Base-by-base conservation (phyloP, 495 filamentous ascomycete genomes). In the Podospora pseudocomata region DNA sequence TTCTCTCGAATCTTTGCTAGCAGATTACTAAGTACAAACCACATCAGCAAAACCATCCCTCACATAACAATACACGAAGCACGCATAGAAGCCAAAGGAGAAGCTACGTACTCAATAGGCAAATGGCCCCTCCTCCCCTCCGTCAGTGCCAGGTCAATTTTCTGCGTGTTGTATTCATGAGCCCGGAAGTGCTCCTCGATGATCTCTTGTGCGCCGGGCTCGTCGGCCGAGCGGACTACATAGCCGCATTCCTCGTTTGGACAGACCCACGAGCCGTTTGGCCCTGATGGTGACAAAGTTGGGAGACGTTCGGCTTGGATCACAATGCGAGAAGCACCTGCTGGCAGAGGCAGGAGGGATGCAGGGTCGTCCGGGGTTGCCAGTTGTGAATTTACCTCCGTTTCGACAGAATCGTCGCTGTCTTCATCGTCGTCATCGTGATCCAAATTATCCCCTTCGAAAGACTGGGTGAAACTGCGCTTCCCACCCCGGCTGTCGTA, bases 201-300 rank as follows among this genome's bases (percentile, higher is more conserved):
- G 19, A 86, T 76, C 20, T 83, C 78, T 73, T 88, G 85, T 28
- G 86, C 86, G 2, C 82, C 79, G 44, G 84, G 79, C 15, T 84
- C 82, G 59, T 86, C 85, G 26, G 86, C 88, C 30, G 81, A 84
- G 71, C 86, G 83, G 26, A 92, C 84, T 34, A 88, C 80, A 65
- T 88, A 86, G 30, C 75, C 74, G 75, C 92, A 96, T 30, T 85
- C 90, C 44, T 87, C 86, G 65, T 91, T 84, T 32, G 85, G 84
- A 73, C 92, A 96, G 13, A 79, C 80, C 90, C 91, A 94, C 1
- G 85, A 85, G 60, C 90, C 87, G 59, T 88, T 83, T 7, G 86
- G 86, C 1, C 83, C 84, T 63, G 84, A 80, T 23, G 79, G 79
- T 1, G 73, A 78, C 64, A 74, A 81, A 39, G 78, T 84, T 20